Percentiles rank a stretch among this genome's conserved stretches.
Conservation (phyloP, 2,329 filamentous ascomycete genomes). For the Diaporthe citri region DNA sequence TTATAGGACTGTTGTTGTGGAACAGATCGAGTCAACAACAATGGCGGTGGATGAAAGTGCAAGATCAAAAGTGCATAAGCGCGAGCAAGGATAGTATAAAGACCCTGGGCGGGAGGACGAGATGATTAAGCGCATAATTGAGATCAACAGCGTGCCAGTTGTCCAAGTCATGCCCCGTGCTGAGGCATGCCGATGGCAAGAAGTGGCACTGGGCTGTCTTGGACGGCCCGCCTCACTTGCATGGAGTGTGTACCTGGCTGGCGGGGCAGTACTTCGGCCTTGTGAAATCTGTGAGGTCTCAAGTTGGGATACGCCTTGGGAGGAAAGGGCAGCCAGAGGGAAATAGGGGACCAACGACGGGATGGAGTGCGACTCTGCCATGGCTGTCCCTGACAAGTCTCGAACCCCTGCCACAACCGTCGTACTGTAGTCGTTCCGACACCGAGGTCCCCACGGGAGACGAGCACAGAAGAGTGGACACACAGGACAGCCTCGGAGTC, state of each 20-base stretch:
- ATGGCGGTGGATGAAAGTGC: constrained; percentile 7
- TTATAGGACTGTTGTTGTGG: constrained; percentile 44
- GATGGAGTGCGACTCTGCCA: constrained; percentile 28
- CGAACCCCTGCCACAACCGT: constrained; percentile 24
- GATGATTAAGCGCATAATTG: constrained; percentile 36
- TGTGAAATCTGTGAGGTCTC: constrained; percentile 21
- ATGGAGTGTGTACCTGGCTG: constrained; percentile 27
- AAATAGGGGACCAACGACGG: constrained; percentile 13
- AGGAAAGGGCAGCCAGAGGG: not conserved
- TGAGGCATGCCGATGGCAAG: constrained; percentile 16
- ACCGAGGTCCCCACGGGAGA: constrained; percentile 29
- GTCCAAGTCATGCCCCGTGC: constrained; percentile 33
- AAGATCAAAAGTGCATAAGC: constrained; percentile 32
- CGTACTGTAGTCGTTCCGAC: constrained; percentile 20
- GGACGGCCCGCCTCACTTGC: constrained; percentile 35
- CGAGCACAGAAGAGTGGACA: constrained; percentile 21
- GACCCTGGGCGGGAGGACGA: not conserved
- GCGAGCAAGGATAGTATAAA: constrained; percentile 32
- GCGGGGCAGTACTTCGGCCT: constrained; percentile 16
- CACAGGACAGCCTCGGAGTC: constrained; percentile 27
- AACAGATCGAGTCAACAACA: not conserved
- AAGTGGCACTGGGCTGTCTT: constrained; percentile 34
- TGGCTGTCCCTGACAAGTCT: constrained; percentile 35
- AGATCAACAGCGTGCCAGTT: constrained; percentile 36
- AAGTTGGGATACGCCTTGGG: constrained; percentile 33